These are phyloP conservation scores for Coelastrella sp. DNA, from an alignment of 139 green algal genomes.

Conservation along the genomic window DNA sequence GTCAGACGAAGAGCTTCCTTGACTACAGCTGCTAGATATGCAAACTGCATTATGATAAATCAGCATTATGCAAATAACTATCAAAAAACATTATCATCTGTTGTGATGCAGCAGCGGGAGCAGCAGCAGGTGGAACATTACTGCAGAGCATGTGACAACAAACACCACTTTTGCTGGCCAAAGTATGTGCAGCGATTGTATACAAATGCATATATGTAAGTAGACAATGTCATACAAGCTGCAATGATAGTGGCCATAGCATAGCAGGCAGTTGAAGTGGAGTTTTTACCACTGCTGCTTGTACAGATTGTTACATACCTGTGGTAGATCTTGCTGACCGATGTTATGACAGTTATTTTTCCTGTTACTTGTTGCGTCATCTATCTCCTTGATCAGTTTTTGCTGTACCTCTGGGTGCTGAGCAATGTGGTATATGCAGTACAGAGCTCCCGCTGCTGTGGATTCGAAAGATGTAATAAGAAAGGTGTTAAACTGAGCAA, in stretches of 20 bases:
- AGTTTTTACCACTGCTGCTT: no score
- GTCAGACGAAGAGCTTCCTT: constrained; percentile 69
- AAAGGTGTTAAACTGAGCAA: constrained; percentile 47
- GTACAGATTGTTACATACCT: no score
- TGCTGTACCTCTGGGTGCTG: constrained; percentile 35
- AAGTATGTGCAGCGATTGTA: no score
- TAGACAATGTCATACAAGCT: no score
- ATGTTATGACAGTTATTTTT: neutral
- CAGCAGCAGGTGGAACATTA: neutral
- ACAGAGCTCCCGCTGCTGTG: constrained; percentile 60
- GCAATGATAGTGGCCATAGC: no score
- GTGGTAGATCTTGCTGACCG: neutral
- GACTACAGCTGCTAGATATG: constrained; percentile 63
- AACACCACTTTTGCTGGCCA: no score
- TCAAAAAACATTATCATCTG: neutral
- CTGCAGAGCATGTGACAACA: no score
- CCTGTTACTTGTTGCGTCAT: neutral
- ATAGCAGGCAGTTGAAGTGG: no score
- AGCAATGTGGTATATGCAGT: constrained; percentile 56
- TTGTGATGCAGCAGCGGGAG: neutral
- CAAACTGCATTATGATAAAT: constrained; percentile 44
- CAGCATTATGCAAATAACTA: neutral
- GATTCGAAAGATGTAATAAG: constrained; percentile 61
- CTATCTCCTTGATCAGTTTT: constrained; percentile 44
- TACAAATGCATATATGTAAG: no score